Evolutionary conservation across 2,329 filamentous ascomycete genomes (phyloP).

Genomic region (Ascochyta rabiei): DNA sequence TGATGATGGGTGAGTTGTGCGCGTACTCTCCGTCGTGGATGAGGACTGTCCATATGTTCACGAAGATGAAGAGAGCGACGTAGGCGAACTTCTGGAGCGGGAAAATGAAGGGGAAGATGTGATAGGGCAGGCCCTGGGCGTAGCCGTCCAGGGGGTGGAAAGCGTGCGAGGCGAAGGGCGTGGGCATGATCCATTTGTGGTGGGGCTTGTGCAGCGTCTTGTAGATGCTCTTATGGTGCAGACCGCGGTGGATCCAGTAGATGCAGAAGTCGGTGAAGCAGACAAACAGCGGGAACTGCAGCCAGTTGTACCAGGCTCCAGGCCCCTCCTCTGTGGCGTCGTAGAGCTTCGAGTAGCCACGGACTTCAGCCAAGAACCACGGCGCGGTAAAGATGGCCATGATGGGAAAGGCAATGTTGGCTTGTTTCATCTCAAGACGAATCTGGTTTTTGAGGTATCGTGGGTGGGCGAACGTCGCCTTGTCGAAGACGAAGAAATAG

Average conservation of each 20-base stretch:
- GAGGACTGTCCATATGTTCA: slow-evolving; percentile 97
- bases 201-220: slow-evolving; percentile 94
- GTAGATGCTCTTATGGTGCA: slow-evolving; percentile 83
- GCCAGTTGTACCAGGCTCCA: slow-evolving; percentile 75
- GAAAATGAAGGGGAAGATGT: slow-evolving; percentile 90
- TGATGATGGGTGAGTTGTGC: slow-evolving; percentile 87
- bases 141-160: slow-evolving; percentile 96
- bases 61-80: slow-evolving; percentile 83
- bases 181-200: slow-evolving; percentile 99
- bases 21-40: slow-evolving; percentile 97
- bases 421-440: slow-evolving; percentile 80
- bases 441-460: slow-evolving; percentile 97
- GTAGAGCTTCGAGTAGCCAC: slow-evolving; percentile 86
- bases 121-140: slow-evolving; percentile 87
- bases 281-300: slow-evolving; percentile 88
- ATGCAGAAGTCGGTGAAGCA: slow-evolving; percentile 88
- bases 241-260: slow-evolving; percentile 87
- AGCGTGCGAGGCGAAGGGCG: slow-evolving; percentile 87
- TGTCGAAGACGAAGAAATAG: slow-evolving; percentile 90
- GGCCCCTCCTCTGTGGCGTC: slow-evolving; percentile 77
- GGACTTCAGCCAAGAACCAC: slow-evolving; percentile 82
- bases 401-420: slow-evolving; percentile 75
- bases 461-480: slow-evolving; percentile 84
- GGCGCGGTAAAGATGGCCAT: slow-evolving; percentile 84
- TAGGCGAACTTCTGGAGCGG: slow-evolving; percentile 91